Base-by-base conservation (phyloP, 2,329 filamentous ascomycete species). In the Cercospora beticola region DNA sequence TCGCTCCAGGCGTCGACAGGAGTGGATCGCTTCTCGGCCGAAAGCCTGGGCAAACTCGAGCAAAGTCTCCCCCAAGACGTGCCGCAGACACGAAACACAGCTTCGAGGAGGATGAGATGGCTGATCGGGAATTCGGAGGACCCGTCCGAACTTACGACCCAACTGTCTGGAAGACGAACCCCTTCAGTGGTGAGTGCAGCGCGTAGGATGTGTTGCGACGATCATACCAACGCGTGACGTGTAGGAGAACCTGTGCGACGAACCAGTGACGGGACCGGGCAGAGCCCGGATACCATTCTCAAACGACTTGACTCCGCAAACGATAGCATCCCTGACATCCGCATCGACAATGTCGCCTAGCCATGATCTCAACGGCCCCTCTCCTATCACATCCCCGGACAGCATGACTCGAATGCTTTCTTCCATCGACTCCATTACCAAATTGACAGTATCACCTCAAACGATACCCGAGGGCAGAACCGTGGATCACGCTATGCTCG, bases 311-410 rank as follows among this genome's bases (percentile, higher is more conserved):
- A 70, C 67, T 66, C 66, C 64, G 54, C 66, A 68, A 46, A 33
- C 62, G 69, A 72, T 59, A 67, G 70, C 71, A 57, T 78, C 70
- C 76, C 76, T 65, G 75, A 76, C 73, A 78, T 78, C 74, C 73
- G 74, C 60, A 76, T 78, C 72, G 71, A 77, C 67, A 68, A 77
- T 71, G 67, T 76, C 72, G 69, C 74, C 69, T 56, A 69, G 28
- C 63, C 69, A 70, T 74, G 73, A 75, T 30, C 43, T 43, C 14
- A 58, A 61, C 14, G 36, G 64, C 14, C 70, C 70, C 28, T 71
- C 75, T 28, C 70, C 73, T n/a, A 61, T 70, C 21, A 74, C 74
- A 56, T 71, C 73, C 6, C 70, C 68, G 10, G 70, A 73, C 26
- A 64, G 57, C 21, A 74, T 70, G 76, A 69, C 72, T 71, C 30